Base-by-base conservation (phyloP, 2,329 filamentous ascomycete genomes). In the Botryotinia globosa region DNA sequence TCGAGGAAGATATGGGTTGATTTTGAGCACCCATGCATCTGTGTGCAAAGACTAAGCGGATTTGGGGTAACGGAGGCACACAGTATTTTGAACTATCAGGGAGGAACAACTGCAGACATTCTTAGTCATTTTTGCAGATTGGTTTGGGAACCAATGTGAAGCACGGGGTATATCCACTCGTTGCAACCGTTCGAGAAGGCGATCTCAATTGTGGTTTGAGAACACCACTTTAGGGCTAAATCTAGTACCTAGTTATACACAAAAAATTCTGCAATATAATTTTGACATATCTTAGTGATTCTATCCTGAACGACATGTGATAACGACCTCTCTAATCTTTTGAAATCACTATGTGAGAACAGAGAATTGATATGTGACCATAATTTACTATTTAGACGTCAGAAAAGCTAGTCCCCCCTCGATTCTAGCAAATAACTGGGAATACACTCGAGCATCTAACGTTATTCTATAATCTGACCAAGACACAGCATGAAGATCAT, bases 401-500 rank as follows among this genome's bases (percentile, higher is more conserved):
- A 29, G 2, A 14, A 7, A 3, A 54, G 51, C 51, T 54, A 18
- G 2, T 4, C 14, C n/a, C 51, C 7, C 14, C 0, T 32, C 32
- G 32, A 3, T 5, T 8, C 8, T n/a, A 3, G 29, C 3, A 29
- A 54, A 7, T 3, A 8, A 16, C n/a, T 54, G 3, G 14, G 3
- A 16, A 54, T 54, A 3, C 7, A 54, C 51, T 8, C 6, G 2
- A 54, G 14, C 7, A 54, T 29, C 0, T 7, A 3, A 29, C 0
- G 0, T 3, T 54, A 3, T 8, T 29, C 6, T 54, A 29, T 16
- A 8, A 29, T 29, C 3, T 25, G 18, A 29, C 4, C 12, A 54
- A 1, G 3, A 29, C 6, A 29, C 4, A 54, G 16, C 5, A 29
- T n/a, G 10, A 25, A 14, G n/a, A 1, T n/a, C 10, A n/a, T 7